phyloP scores from a whole-genome alignment of 805 yeast species.

The Saturnispora dispora region DNA sequence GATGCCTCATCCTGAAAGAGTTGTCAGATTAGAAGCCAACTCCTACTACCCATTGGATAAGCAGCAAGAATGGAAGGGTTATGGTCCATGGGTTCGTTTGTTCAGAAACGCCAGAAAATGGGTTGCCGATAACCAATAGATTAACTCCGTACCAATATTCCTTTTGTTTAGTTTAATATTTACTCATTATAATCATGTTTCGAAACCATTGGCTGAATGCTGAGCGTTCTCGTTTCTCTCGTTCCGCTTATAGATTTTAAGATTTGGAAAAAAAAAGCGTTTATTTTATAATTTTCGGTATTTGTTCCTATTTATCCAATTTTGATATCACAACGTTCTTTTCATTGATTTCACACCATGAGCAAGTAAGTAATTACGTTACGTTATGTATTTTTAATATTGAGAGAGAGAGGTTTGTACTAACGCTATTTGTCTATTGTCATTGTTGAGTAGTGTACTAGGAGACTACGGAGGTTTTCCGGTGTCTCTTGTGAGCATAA shows the following conservation, averaged over 20 bases:
- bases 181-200: neutral
- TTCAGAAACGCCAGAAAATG: constrained; percentile 90
- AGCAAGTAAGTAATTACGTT: constrained; percentile 9
- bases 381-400: neutral
- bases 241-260: neutral
- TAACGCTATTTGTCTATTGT: neutral
- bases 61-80: constrained; percentile 59
- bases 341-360: neutral
- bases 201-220: neutral
- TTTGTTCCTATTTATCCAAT: neutral
- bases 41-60: constrained; percentile 74
- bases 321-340: neutral
- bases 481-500: neutral
- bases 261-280: neutral
- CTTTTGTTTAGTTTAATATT: neutral
- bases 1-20: constrained; percentile 99
- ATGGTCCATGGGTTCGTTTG: constrained; percentile 93
- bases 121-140: constrained; percentile 41
- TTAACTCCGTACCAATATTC: neutral
- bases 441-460: neutral
- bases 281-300: neutral
- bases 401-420: neutral
- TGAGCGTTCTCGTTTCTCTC: constrained; percentile 7
- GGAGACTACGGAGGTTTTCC: neutral
- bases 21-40: constrained; percentile 75